phyloP scores from a whole-genome alignment of 2,329 filamentous ascomycete species.

The Botrytis paeoniae region DNA sequence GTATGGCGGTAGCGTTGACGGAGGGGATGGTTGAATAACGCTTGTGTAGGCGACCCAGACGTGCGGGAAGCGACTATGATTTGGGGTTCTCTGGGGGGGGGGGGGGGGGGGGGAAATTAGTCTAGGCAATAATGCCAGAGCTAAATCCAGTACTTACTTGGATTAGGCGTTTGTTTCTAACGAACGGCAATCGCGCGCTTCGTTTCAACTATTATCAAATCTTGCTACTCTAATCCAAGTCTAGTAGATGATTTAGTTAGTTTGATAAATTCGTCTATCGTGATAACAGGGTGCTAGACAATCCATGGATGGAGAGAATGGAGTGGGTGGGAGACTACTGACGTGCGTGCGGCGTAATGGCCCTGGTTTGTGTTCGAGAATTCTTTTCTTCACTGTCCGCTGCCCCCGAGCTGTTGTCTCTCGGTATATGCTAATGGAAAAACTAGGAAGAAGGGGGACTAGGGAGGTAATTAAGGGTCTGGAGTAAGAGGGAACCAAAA shows the following conservation, averaged over 20 bases:
- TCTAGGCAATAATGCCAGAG: constrained; percentile 16
- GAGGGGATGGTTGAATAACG: constrained; percentile 21
- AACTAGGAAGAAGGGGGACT: constrained; percentile 9
- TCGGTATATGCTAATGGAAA: neutral
- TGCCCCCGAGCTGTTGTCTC: neutral
- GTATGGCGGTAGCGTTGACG: constrained; percentile 5
- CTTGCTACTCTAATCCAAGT: constrained; percentile 16
- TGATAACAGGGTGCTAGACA: neutral
- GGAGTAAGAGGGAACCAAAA: neutral
- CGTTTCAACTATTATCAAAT: constrained; percentile 20
- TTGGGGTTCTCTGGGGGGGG: constrained; percentile 24
- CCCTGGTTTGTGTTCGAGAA: constrained; percentile 2
- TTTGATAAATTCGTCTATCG: constrained; percentile 7
- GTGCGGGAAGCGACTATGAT: constrained; percentile 27
- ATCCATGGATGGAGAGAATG: neutral
- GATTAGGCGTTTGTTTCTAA: constrained; percentile 23
- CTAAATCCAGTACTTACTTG: constrained; percentile 18
- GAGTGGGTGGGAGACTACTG: constrained; percentile 5
- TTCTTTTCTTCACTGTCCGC: constrained; percentile 10
- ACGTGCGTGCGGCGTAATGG: constrained; percentile 15
- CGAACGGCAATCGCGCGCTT: constrained; percentile 23
- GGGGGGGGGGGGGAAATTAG: constrained; percentile 23
- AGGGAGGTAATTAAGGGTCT: neutral
- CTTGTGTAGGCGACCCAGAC: constrained; percentile 34
- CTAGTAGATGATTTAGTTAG: constrained; percentile 6